Evolutionary conservation across 192 early-diverging fungal genomes (phyloP), one percentile per base, ranked within the genome.

Genomic region (Backusella macrospora): DNA sequence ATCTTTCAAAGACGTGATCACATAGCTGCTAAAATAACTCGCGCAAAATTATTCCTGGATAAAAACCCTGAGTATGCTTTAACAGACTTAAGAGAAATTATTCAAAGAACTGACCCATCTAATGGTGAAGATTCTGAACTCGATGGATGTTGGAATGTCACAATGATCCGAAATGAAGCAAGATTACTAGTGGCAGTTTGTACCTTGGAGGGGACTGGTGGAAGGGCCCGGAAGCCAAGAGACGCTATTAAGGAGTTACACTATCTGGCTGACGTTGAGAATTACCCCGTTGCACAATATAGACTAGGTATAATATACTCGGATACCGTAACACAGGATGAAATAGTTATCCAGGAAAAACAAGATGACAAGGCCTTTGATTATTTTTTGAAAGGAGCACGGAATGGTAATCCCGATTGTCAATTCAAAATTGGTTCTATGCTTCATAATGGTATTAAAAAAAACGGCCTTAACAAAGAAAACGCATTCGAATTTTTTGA

Each of bases 331-430:
- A 67, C 18, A 3, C 5, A 23, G 4, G n/a, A 45, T 5, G 21
- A 12, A 3, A 45, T 18, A 21, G 9, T 67, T 6, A 40, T 67
- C 13, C 9, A 21, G 21, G 40, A 12, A 44, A 15, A 13, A 15
- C n/a, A 67, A 23, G 18, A 21, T 9, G 65, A 67, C 21, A 5
- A 45, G 18, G 65, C 38, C 3, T 26, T 44, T 21, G 3, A 6
- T 7, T 67, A 67, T 13, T 67, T 43, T 12, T 40, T 45, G 16
- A 67, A 67, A 23, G 65, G 18, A 7, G 65, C 65, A n/a, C n/a
- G 13, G 12, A n/a, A 12, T 1, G 65, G 39, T 16, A 21, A 42
- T 21, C 38, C 5, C 8, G 42, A 67, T 0, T 23, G 39, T 5
- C 6, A 18, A 9, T 67, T 23, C 39, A 6, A 21, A 5, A 21